Base-by-base conservation (phyloP, 2,329 filamentous ascomycete genomes). In the Penicillium sp. region DNA sequence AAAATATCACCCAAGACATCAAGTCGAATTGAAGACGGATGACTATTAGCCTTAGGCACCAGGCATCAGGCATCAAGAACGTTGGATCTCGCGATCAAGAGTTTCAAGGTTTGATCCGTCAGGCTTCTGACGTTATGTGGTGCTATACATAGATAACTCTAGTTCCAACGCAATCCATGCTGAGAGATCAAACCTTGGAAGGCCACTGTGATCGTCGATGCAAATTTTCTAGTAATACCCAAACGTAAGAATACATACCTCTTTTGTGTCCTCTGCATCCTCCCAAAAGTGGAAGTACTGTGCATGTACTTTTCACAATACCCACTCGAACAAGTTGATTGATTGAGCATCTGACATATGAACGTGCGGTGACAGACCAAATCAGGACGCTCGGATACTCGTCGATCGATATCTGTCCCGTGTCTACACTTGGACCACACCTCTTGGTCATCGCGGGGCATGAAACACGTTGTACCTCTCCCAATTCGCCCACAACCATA, bases 391-490 rank as follows among this genome's bases (percentile, higher is more conserved):
- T 51, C 49, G 42, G 49, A 49, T 42, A 41, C 27, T n/a, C 13
- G 26, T 29, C 46, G 37, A 35, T 34, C 35, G 32, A 42, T 29
- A 51, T 49, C 46, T 42, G 35, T 40, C 42, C 49, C 36, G 35
- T 39, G 29, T 51, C 46, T 32, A 14, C 31, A 18, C 42, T 29
- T 45, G 36, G 36, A n/a, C 28, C 42, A 34, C 9, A 14, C 8
- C 9, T 38, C 31, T 23, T 22, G 28, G 34, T 45, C 42, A 45
- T 40, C 42, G 36, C 26, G 26, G 42, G 24, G 26, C 13, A 18
- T 32, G 35, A 44, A 31, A 37, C 22, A 14, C n/a, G 14, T 9
- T 11, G 11, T 4, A 24, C 18, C 35, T 13, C 22, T 37, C 16
- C 18, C 34, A 6, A 28, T 36, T 36, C 13, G 32, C 24, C 10